A percentile compares a stretch with the other conserved stretches of the same genome.
Evolutionary conservation across 1,139 yeast species (phyloP).

Genomic region (Pichia sp.): DNA sequence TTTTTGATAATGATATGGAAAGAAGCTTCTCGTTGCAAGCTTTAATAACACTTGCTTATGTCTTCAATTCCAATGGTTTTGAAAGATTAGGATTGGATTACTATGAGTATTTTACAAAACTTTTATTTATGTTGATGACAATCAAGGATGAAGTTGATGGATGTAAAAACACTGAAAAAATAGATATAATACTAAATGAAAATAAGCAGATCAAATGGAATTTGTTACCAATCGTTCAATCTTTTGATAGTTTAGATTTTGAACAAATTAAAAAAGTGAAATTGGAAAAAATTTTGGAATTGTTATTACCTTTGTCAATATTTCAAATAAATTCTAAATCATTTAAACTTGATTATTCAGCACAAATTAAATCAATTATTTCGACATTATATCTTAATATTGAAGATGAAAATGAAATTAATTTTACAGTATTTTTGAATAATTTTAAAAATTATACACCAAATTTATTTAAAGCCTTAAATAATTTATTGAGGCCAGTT

Average conservation of each 20-base stretch:
- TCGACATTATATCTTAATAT: neutral
- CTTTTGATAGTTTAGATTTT: slow-evolving; percentile 27
- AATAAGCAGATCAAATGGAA: slow-evolving; percentile 22
- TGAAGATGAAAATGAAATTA: neutral
- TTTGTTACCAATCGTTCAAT: slow-evolving; percentile 23
- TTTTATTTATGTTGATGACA: slow-evolving; percentile 3
- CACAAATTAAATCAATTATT: slow-evolving; percentile 4
- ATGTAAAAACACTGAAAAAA: slow-evolving; percentile 13
- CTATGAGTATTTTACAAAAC: slow-evolving; percentile 3
- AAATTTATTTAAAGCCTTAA: slow-evolving; percentile 34
- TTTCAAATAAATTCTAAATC: neutral
- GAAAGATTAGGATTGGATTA: slow-evolving; percentile 1
- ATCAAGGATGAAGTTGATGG: slow-evolving; percentile 10
- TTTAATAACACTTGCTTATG: neutral
- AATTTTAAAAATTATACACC: slow-evolving; percentile 18
- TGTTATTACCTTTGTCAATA: slow-evolving; percentile 12
- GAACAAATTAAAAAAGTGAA: neutral
- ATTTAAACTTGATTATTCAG: slow-evolving; percentile 5
- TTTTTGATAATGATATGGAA: neutral
- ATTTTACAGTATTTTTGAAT: neutral
- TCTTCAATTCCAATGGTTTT: slow-evolving; percentile 5
- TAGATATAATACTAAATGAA: slow-evolving; percentile 38
- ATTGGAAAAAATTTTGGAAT: neutral
- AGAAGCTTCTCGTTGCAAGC: slow-evolving; percentile 2
- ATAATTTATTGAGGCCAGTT: slow-evolving; percentile 27